A percentile compares a stretch with the other conserved stretches of the same genome.
These are phyloP conservation scores for Aspergillus sclerotioniger DNA, from an alignment of 495 filamentous ascomycete genomes.

Conservation along the genomic window DNA sequence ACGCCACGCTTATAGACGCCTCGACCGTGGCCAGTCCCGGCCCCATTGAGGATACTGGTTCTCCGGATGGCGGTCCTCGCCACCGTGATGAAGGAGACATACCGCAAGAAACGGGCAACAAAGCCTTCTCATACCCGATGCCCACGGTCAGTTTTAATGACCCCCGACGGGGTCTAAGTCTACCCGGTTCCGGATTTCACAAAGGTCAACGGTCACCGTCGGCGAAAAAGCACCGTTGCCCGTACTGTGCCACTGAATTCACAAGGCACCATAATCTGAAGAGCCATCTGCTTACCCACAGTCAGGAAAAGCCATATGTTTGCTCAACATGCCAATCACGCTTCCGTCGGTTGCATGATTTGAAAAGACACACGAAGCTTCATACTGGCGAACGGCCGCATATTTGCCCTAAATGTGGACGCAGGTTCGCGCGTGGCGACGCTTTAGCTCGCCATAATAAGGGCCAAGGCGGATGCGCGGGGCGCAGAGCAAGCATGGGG, in stretches of 20 bases:
- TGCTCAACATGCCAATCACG: slow-evolving; percentile 86
- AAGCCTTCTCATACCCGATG: slow-evolving; percentile 54
- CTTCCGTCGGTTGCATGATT: slow-evolving; percentile 88
- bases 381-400: slow-evolving; percentile 97
- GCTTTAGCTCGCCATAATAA: slow-evolving; percentile 93
- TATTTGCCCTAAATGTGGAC: slow-evolving; percentile 87
- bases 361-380: slow-evolving; percentile 94
- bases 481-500: slow-evolving; percentile 80
- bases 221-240: slow-evolving; percentile 90
- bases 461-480: slow-evolving; percentile 93
- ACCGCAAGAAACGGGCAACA: slow-evolving; percentile 46
- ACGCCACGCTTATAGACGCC: slow-evolving; percentile 36
- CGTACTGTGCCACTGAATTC: slow-evolving; percentile 93
- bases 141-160: slow-evolving; percentile 44
- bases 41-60: slow-evolving; percentile 44
- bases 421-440: slow-evolving; percentile 93
- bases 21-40: slow-evolving; percentile 49
- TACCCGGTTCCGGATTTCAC: slow-evolving; percentile 64
- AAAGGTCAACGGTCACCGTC: slow-evolving; percentile 69
- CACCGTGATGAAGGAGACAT: slow-evolving; percentile 38
- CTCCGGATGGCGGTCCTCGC: slow-evolving; percentile 41
- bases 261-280: slow-evolving; percentile 99
- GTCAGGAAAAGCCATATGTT: slow-evolving; percentile 95
- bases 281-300: slow-evolving; percentile 95
- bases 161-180: slow-evolving; percentile 67